Conservation (phyloP, 805 yeast genomes). For the Candida sithepensis region DNA sequence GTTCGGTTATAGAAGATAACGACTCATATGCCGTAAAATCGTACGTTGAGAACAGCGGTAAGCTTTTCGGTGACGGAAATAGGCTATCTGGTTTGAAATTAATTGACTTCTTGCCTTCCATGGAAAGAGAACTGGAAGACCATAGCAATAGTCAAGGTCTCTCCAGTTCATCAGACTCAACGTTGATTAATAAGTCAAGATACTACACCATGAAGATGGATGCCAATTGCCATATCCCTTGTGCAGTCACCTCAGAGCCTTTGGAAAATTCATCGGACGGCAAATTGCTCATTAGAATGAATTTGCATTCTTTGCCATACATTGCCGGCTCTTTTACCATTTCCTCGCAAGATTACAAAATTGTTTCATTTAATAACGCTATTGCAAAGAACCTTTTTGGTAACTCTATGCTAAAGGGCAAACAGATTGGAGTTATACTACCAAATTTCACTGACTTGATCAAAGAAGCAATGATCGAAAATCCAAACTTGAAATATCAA, state of each 20-base stretch:
- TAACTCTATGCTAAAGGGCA: constrained; percentile 44
- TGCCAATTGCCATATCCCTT: constrained; percentile 54
- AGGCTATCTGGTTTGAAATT: constrained; percentile 15
- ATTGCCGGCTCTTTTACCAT: constrained; percentile 83
- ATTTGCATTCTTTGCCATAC: constrained; percentile 75
- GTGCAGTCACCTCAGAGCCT: constrained; percentile 67
- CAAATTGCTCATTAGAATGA: constrained; percentile 43
- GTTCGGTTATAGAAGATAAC: constrained; percentile 15
- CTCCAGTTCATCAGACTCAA: constrained; percentile 28
- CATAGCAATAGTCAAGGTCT: background rate
- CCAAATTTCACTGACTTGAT: constrained; percentile 58
- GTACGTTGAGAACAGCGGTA: constrained; percentile 19
- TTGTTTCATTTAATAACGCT: constrained; percentile 76
- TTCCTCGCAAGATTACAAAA: constrained; percentile 43
- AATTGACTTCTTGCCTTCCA: constrained; percentile 20
- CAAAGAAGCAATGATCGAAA: constrained; percentile 37
- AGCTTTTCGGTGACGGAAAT: constrained; percentile 19
- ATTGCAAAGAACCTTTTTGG: constrained; percentile 80
- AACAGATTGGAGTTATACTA: constrained; percentile 52
- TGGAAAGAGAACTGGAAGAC: constrained; percentile 15
- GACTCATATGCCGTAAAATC: constrained; percentile 21
- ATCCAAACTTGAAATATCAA: constrained; percentile 35
- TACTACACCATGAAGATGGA: constrained; percentile 54
- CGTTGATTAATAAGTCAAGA: constrained; percentile 51
- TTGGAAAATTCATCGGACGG: constrained; percentile 41